Evolutionary conservation across 1,284 basidiomycete species (phyloP), one percentile per base, ranked within the genome.

Genomic region (Pyrrhoderma lamaoense): DNA sequence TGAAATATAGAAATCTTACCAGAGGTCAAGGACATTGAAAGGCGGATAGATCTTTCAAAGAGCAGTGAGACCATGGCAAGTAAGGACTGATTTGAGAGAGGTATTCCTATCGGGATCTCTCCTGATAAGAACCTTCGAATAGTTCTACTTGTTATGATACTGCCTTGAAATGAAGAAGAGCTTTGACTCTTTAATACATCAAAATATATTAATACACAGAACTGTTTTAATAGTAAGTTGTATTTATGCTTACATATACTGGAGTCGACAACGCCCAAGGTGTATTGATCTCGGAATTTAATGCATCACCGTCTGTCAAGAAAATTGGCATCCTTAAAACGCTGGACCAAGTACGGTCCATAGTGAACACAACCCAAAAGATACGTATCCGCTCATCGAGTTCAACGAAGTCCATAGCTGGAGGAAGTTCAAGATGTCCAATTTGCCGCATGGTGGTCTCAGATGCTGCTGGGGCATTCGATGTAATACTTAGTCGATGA

Each of bases 291-390:
- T 50, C 42, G 2, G 57, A 54, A 22, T 39, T 46, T 3, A 56
- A 53, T 23, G 35, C 49, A 14, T 49, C 49, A 9, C 43, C 51
- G 5, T 51, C 42, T 21, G 46, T 37, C 18, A 40, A 44, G 16
- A 48, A 49, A 35, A 51, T 52, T 14, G 40, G 40, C 25, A 55
- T 54, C 11, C 54, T 51, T 21, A 55, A 25, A 16, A 50, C 54
- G 3, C 52, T 51, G 21, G 34, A 39, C 54, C 54, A 55, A 34
- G 51, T 48, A 11, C 51, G 27, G 36, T 53, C 51, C 31, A 55
- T 13, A 13, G 38, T 36, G 34, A 42, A 52, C 9, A 45, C 51
- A 4, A 40, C 8, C 54, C 54, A 55, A 37, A 55, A 55, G 8
- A 52, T 27, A 18, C 23, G 22, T n/a, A 55, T 52, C 21, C 50